These are phyloP conservation scores for Brachypodium distachyon DNA, from an alignment of 202 grass and related monocot species.

Conservation along the genomic window DNA sequence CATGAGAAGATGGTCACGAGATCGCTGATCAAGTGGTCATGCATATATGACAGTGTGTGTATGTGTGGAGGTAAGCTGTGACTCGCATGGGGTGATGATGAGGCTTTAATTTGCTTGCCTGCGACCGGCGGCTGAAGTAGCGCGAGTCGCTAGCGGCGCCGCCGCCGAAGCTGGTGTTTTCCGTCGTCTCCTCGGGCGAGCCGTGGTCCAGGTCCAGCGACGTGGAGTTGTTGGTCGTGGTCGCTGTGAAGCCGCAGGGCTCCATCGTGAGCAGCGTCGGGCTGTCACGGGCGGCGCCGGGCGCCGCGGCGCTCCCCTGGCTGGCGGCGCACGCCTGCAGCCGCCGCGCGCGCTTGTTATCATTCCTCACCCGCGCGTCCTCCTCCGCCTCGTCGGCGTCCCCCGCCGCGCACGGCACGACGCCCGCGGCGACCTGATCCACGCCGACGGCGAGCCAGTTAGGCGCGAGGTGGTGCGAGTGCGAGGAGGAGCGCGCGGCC, in stretches of 20 bases:
- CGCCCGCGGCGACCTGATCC: conserved; percentile 23
- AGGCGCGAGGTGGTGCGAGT: conserved; percentile 5
- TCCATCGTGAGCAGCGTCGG: conserved; percentile 41
- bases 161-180: conserved; percentile 52
- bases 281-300: conserved; percentile 33
- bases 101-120: conserved; percentile 50
- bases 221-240: conserved; percentile 58
- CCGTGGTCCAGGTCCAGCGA: conserved; percentile 34
- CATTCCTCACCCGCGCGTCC: neutral
- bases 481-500: conserved; percentile 9
- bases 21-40: neutral
- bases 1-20: neutral
- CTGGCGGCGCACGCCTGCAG: conserved; percentile 46
- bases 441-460: neutral
- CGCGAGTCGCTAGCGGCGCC: conserved; percentile 51
- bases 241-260: conserved; percentile 38
- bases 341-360: conserved; percentile 39
- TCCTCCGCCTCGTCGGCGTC: neutral
- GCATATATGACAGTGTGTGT: neutral
- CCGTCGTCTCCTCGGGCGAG: conserved; percentile 77
- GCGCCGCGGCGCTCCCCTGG: conserved; percentile 53
- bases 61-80: neutral
- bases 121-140: conserved; percentile 51
- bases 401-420: conserved; percentile 50
- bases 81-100: neutral